Evolutionary conservation across 2,329 filamentous ascomycete species (phyloP), one percentile per base, ranked within the genome.

Genomic region (Fusarium transvaalense): DNA sequence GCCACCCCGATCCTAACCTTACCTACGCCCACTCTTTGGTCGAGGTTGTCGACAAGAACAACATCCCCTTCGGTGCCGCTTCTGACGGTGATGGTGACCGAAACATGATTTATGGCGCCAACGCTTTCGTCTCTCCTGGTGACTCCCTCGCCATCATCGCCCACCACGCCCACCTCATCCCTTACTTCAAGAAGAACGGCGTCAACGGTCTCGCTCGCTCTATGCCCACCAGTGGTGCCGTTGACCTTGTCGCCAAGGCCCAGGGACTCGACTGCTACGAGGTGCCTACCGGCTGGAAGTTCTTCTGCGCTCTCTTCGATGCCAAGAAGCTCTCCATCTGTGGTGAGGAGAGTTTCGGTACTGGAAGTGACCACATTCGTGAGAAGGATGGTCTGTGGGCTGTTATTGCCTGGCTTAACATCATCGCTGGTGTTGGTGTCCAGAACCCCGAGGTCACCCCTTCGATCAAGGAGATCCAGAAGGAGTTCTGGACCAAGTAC

Each of bases 41-140:
- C 63, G 93, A 97, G 76, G 92, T 90, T 65, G 96, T 99, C 41
- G 94, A 99, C 81, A 92, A 92, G 84, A 90, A 93, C 75, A 88
- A 89, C 62, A 94, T 99, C 70, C 96, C 97, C 77, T 99, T 99
- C 75, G 96, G 96, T 77, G 96, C 96, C 61, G 96, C 96, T 47
- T 97, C 93, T 69, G 96, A 99, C 74, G 96, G 96, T 74, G 96
- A 99, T 76, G 96, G 96, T 76, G 96, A 99, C 85, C 92, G 96
- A 75, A 99, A 99, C 89, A 99, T 99, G 96, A 99, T 99, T 78
- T 99, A 99, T 82, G 96, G 96, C 68, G 94, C 95, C 71, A 95
- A 97, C 76, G 90, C 92, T 43, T 99, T 99, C 77, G 96, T 99
- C 66, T 98, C 95, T 10, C 96, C 96, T 10, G 96, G 96, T 77